phyloP scores from a whole-genome alignment of 352 stramenopile genomes.

The Phytophthora citricola region DNA sequence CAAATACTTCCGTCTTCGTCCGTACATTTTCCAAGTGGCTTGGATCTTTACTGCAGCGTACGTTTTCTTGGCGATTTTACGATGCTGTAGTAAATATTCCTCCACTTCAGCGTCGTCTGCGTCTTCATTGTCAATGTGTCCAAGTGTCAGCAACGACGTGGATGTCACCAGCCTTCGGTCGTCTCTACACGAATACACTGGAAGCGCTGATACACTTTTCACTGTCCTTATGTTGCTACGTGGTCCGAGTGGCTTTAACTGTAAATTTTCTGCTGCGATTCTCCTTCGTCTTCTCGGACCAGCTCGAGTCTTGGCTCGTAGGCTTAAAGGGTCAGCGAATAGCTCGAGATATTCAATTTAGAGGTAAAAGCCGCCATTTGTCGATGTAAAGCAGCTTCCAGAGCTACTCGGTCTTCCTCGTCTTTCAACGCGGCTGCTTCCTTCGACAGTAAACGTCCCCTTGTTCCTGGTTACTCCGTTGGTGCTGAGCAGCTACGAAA shows the following conservation, averaged over 20 bases:
- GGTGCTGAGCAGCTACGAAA: conserved; percentile 39
- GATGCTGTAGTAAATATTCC: conserved; percentile 20
- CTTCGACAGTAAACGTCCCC: conserved; percentile 23
- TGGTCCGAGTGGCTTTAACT: conserved; percentile 16
- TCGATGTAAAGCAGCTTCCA: conserved; percentile 18
- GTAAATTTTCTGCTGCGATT: conserved; percentile 23
- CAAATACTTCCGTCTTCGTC: conserved; percentile 43
- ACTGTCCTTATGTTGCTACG: conserved; percentile 16
- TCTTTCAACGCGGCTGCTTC: conserved; percentile 27
- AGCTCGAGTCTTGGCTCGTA: conserved; percentile 23
- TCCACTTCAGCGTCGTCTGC: conserved; percentile 38
- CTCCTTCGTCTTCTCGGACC: conserved; percentile 21
- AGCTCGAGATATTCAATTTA: conserved; percentile 51
- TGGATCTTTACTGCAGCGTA: conserved; percentile 53
- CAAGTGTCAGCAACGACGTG: conserved; percentile 22
- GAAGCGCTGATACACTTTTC: conserved; percentile 16
- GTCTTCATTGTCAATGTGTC: conserved; percentile 22
- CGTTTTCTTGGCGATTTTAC: conserved; percentile 27
- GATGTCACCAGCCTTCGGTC: conserved; percentile 17
- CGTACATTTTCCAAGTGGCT: conserved; percentile 62
- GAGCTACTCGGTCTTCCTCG: conserved; percentile 28
- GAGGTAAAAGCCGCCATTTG: conserved; percentile 36
- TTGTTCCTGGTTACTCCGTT: conserved; percentile 28
- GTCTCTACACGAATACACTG: background rate
- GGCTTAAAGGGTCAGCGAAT: background rate